Conservation (phyloP, 306 rosid genomes). For the Arachis stenosperma region DNA sequence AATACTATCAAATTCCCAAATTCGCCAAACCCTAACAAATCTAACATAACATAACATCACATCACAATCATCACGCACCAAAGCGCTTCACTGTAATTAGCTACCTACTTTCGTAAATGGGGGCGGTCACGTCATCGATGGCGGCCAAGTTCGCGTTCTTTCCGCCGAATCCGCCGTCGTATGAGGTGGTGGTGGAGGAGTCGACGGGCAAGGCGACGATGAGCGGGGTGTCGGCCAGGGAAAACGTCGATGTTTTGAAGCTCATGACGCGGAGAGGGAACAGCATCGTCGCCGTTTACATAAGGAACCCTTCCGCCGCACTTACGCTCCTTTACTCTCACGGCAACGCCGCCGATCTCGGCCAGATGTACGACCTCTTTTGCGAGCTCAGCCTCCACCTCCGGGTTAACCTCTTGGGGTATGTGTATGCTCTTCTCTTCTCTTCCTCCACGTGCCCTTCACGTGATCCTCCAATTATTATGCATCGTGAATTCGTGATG, state of each 20-base stretch:
- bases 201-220: constrained; percentile 57
- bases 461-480: not conserved
- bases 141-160: constrained; percentile 95
- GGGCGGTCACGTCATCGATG: constrained; percentile 89
- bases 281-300: constrained; percentile 67
- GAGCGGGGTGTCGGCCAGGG: constrained; percentile 55
- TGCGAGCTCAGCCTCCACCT: constrained; percentile 81
- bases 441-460: not conserved
- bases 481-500: not conserved
- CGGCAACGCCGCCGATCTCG: constrained; percentile 98
- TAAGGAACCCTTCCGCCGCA: constrained; percentile 69
- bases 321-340: constrained; percentile 81
- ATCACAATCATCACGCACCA: not conserved
- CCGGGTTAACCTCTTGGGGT: constrained; percentile 88
- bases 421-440: constrained; percentile 16
- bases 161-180: constrained; percentile 92
- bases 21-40: constrained; percentile 44
- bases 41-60: not conserved
- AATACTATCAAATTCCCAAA: too few species aligned
- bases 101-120: constrained; percentile 46
- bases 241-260: constrained; percentile 87
- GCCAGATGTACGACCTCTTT: constrained; percentile 93
- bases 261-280: constrained; percentile 75
- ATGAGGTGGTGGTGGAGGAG: constrained; percentile 55
- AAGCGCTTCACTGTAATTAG: too few species aligned